A percentile compares a stretch with the other conserved stretches of the same genome.
Evolutionary conservation across 2,329 filamentous ascomycete species (phyloP).

Genomic region (Aspergillus felis): DNA sequence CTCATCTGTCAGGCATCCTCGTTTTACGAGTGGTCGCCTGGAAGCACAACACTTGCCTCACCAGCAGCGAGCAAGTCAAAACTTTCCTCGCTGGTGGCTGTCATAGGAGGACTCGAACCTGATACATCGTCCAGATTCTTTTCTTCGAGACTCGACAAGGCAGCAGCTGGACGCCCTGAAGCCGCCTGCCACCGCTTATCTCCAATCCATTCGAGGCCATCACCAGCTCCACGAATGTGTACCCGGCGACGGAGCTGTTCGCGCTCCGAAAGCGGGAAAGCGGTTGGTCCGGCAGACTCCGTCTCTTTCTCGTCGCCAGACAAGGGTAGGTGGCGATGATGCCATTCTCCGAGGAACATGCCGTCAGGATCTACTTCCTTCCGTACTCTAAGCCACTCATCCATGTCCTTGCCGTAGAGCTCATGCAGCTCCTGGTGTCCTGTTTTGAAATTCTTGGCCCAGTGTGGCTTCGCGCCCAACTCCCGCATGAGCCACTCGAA

Average conservation of each 20-base stretch:
- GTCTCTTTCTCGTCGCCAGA: conserved; percentile 14
- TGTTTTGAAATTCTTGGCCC: conserved; percentile 82
- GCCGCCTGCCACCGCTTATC: conserved; percentile 28
- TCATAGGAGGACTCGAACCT: conserved; percentile 34
- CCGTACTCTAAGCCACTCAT: conserved; percentile 64
- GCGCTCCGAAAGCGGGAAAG: conserved; percentile 42
- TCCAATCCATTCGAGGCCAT: conserved; percentile 42
- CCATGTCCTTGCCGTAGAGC: conserved; percentile 67
- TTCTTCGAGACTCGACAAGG: conserved; percentile 8
- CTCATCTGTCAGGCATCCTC: not conserved
- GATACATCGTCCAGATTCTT: conserved; percentile 5
- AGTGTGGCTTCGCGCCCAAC: conserved; percentile 76
- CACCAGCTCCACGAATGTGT: conserved; percentile 28
- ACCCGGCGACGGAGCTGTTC: conserved; percentile 32
- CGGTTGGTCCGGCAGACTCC: conserved; percentile 6
- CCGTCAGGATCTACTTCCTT: conserved; percentile 72
- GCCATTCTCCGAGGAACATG: conserved; percentile 90
- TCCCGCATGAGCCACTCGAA: conserved; percentile 91
- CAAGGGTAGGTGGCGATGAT: conserved; percentile 63
- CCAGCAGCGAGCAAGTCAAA: conserved; percentile 44
- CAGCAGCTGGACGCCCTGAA: conserved; percentile 1
- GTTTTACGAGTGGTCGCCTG: conserved; percentile 12
- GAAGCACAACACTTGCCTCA: conserved; percentile 41
- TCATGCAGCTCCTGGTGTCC: conserved; percentile 57
- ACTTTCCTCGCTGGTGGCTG: conserved; percentile 45